These are phyloP conservation scores for Tuber brumale DNA, from an alignment of 495 filamentous ascomycete genomes.

Conservation along the genomic window DNA sequence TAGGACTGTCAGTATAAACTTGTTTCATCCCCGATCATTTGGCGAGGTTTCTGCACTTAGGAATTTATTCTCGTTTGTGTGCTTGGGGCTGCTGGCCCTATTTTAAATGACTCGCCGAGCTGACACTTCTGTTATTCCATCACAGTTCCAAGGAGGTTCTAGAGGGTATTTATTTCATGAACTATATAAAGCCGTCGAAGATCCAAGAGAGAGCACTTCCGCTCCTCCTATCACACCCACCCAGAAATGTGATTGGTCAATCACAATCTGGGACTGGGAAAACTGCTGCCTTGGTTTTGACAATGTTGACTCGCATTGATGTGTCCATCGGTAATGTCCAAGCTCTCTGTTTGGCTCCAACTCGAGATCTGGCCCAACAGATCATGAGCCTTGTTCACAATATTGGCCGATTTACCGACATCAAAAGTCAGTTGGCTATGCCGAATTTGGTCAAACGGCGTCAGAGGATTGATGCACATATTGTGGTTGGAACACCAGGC, in stretches of 20 bases:
- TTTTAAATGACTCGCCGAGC: conserved; percentile 18
- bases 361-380: conserved; percentile 89
- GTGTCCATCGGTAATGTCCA: conserved; percentile 64
- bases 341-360: conserved; percentile 83
- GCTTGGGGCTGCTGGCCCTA: background rate
- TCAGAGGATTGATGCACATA: conserved; percentile 57
- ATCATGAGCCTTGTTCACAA: conserved; percentile 72
- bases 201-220: conserved; percentile 91
- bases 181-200: conserved; percentile 92
- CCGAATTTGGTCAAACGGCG: conserved; percentile 62
- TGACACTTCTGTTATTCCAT: background rate
- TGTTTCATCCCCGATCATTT: background rate
- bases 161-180: conserved; percentile 55
- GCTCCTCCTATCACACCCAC: conserved; percentile 75
- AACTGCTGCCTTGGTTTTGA: conserved; percentile 91
- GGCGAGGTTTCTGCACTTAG: background rate
- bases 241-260: conserved; percentile 88
- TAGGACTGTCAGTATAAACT: conserved; percentile 62
- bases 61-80: background rate
- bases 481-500: conserved; percentile 93
- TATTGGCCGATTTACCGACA: conserved; percentile 73
- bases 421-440: conserved; percentile 70
- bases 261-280: conserved; percentile 98
- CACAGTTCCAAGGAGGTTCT: conserved; percentile 47
- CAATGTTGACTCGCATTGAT: conserved; percentile 79